Conservation (phyloP, 805 yeast species). For the Suhomyces faveliae region DNA sequence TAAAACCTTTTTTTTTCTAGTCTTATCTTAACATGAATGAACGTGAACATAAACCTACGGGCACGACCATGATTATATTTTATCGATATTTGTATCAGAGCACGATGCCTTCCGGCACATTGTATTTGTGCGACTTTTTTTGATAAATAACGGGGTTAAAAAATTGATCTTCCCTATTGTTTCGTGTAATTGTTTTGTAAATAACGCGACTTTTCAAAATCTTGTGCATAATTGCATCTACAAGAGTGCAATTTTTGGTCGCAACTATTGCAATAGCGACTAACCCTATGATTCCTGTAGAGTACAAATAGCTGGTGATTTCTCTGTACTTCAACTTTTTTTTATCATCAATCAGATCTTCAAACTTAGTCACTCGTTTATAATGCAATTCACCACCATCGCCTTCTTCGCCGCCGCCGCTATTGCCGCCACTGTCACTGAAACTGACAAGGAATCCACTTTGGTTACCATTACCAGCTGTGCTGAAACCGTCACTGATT, state of each 20-base stretch:
- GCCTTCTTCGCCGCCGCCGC: constrained; percentile 35
- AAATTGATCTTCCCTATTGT: not conserved
- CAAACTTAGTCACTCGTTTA: constrained; percentile 11
- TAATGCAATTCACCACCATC: constrained; percentile 43
- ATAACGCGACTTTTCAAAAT: not conserved
- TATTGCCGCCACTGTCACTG: constrained; percentile 36
- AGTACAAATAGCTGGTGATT: not conserved
- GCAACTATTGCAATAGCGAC: not conserved
- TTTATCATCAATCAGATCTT: constrained; percentile 11
- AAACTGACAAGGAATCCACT: constrained; percentile 33
- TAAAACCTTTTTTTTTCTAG: not conserved
- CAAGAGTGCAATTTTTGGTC: not conserved
- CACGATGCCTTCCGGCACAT: not conserved
- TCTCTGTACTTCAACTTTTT: not conserved
- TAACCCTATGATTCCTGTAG: not conserved
- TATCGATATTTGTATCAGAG: not conserved
- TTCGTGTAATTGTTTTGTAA: not conserved
- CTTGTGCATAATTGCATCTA: not conserved
- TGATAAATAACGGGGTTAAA: not conserved
- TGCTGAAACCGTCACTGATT: constrained; percentile 45
- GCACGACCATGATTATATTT: not conserved
- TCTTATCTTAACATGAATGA: not conserved
- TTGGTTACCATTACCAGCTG: constrained; percentile 49
- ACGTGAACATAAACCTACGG: not conserved
- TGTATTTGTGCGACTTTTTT: not conserved